Evolutionary conservation across 768 basidiomycete species (phyloP).

Genomic region (Boletellus ananas): DNA sequence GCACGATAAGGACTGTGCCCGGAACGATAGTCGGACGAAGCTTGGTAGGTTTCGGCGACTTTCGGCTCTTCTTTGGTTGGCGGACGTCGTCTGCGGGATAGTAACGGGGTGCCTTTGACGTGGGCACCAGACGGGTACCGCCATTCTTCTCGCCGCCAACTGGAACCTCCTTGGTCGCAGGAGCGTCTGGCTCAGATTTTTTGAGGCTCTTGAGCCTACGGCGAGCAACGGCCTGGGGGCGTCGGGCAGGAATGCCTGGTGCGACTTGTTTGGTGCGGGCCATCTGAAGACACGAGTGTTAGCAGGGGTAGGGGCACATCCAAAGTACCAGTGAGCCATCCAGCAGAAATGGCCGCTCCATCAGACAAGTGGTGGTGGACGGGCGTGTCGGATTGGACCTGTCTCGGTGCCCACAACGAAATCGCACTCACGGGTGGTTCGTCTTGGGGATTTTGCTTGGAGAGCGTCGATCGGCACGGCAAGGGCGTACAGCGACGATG

Average conservation of each 20-base stretch:
- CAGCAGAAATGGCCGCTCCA: conserved; percentile 21
- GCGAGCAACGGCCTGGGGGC: conserved; percentile 74
- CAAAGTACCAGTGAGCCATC: conserved; percentile 31
- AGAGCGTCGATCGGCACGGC: conserved; percentile 25
- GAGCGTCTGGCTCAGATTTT: conserved; percentile 65
- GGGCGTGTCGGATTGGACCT: not conserved
- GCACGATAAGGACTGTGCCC: conserved; percentile 91
- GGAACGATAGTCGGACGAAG: conserved; percentile 89
- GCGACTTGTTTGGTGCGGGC: conserved; percentile 84
- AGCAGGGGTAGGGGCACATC: conserved; percentile 31
- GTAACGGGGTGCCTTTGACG: conserved; percentile 80
- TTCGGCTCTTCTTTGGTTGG: conserved; percentile 88
- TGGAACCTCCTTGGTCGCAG: conserved; percentile 70
- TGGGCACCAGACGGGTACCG: conserved; percentile 81
- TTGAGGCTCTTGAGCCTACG: conserved; percentile 82
- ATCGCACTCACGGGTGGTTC: conserved; percentile 37
- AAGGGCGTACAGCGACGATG: conserved; percentile 11
- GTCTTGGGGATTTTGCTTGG: conserved; percentile 41
- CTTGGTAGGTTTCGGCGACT: conserved; percentile 70
- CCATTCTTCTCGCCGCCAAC: conserved; percentile 92
- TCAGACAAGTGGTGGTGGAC: not conserved
- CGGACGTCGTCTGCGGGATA: conserved; percentile 95
- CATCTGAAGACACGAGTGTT: conserved; percentile 50
- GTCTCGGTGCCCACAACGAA: conserved; percentile 15
- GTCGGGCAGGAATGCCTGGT: conserved; percentile 76